phyloP scores from a whole-genome alignment of 371 early-diverging fungal genomes.

The Thermomucor indicae-seudaticae region DNA sequence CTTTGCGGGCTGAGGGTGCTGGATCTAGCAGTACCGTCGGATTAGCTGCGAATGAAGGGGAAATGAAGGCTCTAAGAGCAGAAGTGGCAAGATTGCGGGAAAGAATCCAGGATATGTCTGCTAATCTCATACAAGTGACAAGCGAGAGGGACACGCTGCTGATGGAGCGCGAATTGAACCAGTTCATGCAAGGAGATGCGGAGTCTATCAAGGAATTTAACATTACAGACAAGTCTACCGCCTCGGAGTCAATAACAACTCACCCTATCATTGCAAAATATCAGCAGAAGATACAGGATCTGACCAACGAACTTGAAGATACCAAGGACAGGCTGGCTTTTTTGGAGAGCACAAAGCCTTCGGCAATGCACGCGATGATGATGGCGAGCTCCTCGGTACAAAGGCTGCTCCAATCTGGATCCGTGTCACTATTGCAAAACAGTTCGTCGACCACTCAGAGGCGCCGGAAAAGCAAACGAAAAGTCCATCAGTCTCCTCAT shows the following conservation, averaged over 20 bases:
- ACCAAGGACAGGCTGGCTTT: slow-evolving; percentile 29
- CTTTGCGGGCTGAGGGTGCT: slow-evolving; percentile 27
- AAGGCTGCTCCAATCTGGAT: not conserved
- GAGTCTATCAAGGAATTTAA: no score
- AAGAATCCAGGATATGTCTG: slow-evolving; percentile 32
- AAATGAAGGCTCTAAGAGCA: slow-evolving; percentile 27
- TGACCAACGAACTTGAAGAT: slow-evolving; percentile 44
- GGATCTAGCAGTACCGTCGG: not conserved
- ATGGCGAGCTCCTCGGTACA: slow-evolving; percentile 9
- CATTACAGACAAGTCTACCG: no score
- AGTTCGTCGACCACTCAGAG: slow-evolving; percentile 6
- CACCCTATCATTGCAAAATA: slow-evolving; percentile 54
- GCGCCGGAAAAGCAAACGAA: slow-evolving; percentile 7
- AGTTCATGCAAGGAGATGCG: slow-evolving; percentile 24
- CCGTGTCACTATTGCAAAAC: not conserved
- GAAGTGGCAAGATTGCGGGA: slow-evolving; percentile 46
- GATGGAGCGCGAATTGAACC: slow-evolving; percentile 48
- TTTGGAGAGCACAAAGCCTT: slow-evolving; percentile 16
- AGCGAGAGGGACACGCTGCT: slow-evolving; percentile 59
- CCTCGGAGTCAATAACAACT: not conserved
- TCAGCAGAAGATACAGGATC: slow-evolving; percentile 46
- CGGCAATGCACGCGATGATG: slow-evolving; percentile 15
- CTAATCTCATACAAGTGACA: slow-evolving; percentile 43
- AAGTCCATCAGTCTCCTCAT: not conserved
- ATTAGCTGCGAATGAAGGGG: slow-evolving; percentile 9